Conservation (phyloP, 768 basidiomycete genomes). For the Calocera viscosa region DNA sequence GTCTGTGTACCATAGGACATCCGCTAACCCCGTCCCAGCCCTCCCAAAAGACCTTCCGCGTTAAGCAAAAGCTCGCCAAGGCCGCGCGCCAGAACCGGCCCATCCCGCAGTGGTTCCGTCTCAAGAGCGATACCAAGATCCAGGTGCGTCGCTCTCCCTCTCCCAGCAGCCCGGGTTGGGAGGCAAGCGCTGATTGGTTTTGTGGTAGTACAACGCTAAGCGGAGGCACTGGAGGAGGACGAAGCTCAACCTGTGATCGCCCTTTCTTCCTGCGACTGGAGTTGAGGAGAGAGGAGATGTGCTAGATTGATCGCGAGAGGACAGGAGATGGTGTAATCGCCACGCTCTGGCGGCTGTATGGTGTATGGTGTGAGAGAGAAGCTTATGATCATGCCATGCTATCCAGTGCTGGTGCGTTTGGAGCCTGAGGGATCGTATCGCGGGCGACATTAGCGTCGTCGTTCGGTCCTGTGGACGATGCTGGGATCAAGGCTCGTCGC, state of each 20-base stretch:
- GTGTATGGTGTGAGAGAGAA: no score
- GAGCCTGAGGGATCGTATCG: no score
- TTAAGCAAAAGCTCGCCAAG: slow-evolving; percentile 95
- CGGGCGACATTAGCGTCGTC: no score
- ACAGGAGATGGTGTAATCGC: no score
- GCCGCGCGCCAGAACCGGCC: slow-evolving; percentile 95
- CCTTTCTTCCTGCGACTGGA: no score
- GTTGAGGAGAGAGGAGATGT: no score
- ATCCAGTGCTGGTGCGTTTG: no score
- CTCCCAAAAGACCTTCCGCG: slow-evolving; percentile 97
- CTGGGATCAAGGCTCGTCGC: no score
- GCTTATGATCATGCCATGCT: no score
- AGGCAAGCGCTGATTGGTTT: not conserved
- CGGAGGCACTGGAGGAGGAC: slow-evolving; percentile 98
- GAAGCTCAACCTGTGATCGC: slow-evolving; percentile 81
- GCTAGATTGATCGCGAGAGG: no score
- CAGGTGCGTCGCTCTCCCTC: slow-evolving; percentile 39
- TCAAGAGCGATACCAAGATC: slow-evolving; percentile 92
- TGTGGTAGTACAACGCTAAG: slow-evolving; percentile 77
- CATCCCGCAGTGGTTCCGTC: slow-evolving; percentile 98
- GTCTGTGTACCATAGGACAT: not conserved
- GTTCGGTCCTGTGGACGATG: no score
- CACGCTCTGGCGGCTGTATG: no score
- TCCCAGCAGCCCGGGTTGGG: not conserved
- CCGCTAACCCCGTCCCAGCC: slow-evolving; percentile 42